phyloP scores from a whole-genome alignment of 75 land plant species.

The Sequoia sempervirens region DNA sequence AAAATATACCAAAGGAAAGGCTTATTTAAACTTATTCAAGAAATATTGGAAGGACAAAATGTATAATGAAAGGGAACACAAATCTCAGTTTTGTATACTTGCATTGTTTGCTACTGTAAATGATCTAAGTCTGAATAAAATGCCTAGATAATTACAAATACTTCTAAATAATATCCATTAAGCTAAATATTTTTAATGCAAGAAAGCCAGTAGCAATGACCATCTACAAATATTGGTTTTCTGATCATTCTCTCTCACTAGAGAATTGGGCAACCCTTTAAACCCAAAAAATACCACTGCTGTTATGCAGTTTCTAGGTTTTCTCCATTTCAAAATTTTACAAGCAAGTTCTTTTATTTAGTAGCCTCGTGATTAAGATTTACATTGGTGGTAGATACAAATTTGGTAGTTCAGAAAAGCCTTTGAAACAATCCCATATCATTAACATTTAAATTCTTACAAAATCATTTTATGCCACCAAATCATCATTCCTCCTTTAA shows the following conservation, averaged over 20 bases:
- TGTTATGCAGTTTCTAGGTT: neutral
- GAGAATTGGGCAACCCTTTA: neutral
- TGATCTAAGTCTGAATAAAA: neutral
- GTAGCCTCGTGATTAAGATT: neutral
- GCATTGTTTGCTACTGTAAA: neutral
- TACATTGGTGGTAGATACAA: neutral
- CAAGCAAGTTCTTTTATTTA: neutral
- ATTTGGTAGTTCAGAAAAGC: neutral
- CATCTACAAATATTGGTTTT: neutral
- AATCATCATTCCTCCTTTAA: neutral
- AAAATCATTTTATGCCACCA: neutral
- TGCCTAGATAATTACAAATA: neutral
- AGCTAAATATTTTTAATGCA: neutral
- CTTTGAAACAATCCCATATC: neutral
- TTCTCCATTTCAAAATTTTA: neutral
- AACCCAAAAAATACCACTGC: neutral
- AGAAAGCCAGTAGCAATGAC: neutral
- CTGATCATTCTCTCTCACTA: neutral
- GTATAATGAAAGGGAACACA: neutral
- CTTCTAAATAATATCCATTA: neutral
- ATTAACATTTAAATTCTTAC: neutral
- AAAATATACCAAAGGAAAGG: neutral
- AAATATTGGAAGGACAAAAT: neutral
- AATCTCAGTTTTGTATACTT: neutral
- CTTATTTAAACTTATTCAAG: neutral